Conservation (phyloP, 371 early-diverging fungal genomes). For the Mucor velutinosus region DNA sequence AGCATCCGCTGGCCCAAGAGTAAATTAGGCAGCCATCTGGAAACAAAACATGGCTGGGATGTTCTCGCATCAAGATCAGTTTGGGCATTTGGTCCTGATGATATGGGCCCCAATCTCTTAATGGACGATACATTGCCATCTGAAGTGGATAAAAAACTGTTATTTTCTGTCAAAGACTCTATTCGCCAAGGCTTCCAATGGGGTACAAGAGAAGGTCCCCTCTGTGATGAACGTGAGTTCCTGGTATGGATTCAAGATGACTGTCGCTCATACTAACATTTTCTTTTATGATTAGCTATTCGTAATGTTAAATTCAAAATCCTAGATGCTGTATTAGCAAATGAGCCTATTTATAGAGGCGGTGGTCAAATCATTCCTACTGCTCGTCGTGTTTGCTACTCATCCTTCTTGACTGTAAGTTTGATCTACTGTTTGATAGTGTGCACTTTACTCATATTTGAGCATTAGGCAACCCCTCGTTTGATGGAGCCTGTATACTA, state of each 20-base stretch:
- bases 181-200: conserved; percentile 97
- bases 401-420: conserved; percentile 87
- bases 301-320: conserved; percentile 93
- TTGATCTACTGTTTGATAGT: not conserved
- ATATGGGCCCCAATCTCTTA: conserved; percentile 91
- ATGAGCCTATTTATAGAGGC: conserved; percentile 89
- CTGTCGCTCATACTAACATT: not conserved
- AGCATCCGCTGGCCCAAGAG: conserved; percentile 76
- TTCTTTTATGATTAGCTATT: conserved; percentile 63
- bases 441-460: not conserved
- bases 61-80: conserved; percentile 88
- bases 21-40: conserved; percentile 77
- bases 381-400: conserved; percentile 96
- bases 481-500: conserved; percentile 96
- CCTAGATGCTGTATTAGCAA: conserved; percentile 83
- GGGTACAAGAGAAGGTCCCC: conserved; percentile 95
- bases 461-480: conserved; percentile 83
- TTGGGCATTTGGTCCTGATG: conserved; percentile 98
- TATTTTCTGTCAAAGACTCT: conserved; percentile 80
- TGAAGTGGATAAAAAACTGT: conserved; percentile 83
- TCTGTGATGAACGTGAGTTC: conserved; percentile 91
- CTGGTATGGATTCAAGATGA: not conserved
- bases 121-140: conserved; percentile 92
- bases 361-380: conserved; percentile 99
- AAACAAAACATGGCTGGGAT: conserved; percentile 92